Conservation (phyloP, 768 basidiomycete genomes). For the Lactarius hatsudake region DNA sequence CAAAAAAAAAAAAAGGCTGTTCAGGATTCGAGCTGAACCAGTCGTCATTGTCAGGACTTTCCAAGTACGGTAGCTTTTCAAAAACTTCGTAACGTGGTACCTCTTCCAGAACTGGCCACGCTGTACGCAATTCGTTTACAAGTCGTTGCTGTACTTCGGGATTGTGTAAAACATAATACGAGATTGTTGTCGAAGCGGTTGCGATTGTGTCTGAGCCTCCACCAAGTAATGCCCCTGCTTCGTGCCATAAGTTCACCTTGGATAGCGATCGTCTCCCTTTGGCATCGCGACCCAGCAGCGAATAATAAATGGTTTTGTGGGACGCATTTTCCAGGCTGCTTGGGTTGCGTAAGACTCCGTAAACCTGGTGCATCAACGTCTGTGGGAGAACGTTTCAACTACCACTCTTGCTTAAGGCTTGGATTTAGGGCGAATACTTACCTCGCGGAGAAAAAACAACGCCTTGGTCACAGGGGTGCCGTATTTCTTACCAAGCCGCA, state of each 20-base stretch:
- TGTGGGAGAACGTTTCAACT: background rate
- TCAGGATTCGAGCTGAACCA: background rate
- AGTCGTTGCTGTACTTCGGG: background rate
- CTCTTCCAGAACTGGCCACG: background rate
- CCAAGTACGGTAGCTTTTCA: no score
- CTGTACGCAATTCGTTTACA: background rate
- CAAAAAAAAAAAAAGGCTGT: no score
- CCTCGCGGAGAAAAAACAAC: background rate
- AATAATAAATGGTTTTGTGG: background rate
- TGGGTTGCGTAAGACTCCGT: background rate
- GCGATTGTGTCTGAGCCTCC: background rate
- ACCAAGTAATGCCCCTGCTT: background rate
- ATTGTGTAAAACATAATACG: background rate
- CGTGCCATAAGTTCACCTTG: background rate
- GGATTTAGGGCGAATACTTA: background rate
- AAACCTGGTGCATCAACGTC: background rate
- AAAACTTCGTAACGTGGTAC: no score
- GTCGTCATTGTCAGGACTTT: background rate
- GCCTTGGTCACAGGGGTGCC: background rate
- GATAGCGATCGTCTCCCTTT: background rate
- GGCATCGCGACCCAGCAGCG: background rate
- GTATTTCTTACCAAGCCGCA: background rate
- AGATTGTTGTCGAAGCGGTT: background rate
- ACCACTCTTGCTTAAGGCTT: no score
- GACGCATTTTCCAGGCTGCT: background rate